Evolutionary conservation across 441 rosid genomes (phyloP), one percentile per base, ranked within the genome.

Genomic region (Syzygium malaccense): DNA sequence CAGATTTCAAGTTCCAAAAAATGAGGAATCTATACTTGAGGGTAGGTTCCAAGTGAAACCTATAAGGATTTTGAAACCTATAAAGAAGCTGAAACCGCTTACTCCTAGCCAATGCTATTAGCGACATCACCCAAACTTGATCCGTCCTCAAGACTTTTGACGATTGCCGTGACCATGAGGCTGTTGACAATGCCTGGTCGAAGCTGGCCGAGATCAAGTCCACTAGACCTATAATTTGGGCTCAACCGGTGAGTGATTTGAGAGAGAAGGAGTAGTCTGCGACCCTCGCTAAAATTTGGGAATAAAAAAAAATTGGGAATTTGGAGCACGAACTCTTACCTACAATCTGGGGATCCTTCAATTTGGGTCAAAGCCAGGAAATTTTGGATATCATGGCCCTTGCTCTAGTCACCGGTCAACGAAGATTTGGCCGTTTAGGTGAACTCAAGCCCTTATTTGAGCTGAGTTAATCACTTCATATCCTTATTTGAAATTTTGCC

Each of bases 91-190:
- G 7, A 1, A 45, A 45, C 9, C 9, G 9, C 48, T 45, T 2
- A 45, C 2, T 45, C 2, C 48, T 45, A 45, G 51, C 83, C 83
- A 33, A 75, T 28, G 18, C 49, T 10, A 33, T 85, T 66, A 37
- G 93, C 20, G 10, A 79, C 57, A 30, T 93, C 89, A 20, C 88
- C 86, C 92, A 93, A 60, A 90, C 91, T 87, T 86, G 84, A 58
- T 87, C 86, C 55, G 90, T 92, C 85, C 91, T 95, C 48, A 64
- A 79, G 19, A 87, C 94, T 14, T 90, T 95, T 1, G 95, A 93
- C 10, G 89, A 90, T 19, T 91, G 93, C 8, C 95, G 94, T 23
- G 92, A 92, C 90, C 93, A 93, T 6, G 90, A 91, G 26, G 79
- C 93, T 9, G 90, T 94, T 15, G 91, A 93, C 55, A 51, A 88